Base-by-base conservation (phyloP, 2,329 filamentous ascomycete genomes). In the Thermomyces lanuginosus region DNA sequence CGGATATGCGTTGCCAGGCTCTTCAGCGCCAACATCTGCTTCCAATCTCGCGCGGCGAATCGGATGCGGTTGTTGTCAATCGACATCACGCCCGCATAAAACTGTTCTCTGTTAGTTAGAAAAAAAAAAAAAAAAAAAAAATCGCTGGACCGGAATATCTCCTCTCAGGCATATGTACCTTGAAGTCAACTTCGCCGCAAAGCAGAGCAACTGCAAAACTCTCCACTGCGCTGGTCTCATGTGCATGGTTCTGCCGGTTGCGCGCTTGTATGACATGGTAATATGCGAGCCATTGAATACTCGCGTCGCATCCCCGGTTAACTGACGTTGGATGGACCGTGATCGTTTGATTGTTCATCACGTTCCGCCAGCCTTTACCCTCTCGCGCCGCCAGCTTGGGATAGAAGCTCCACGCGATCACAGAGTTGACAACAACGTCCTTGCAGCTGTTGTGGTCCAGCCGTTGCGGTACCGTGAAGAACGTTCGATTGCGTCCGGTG, bases 211-310 rank as follows among this genome's bases (percentile, higher is more conserved):
- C 69, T 7, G 83, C 73, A 37, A 93, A 78, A 22, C 83, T 76
- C 23, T 92, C 76, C 1, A 76, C 73, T 1, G 75, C 70, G 7
- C 76, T 80, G 2, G 81, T 91, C 46, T 92, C 82, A 39, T 93
- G 84, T 1, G 89, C 89, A 37, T 92, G 91, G 39, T 86, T 81
- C 42, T 48, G 62, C 60, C 66, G 67, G 66, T 74, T 80, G 57
- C 61, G 83, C 2, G 78, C 77, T 51, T 93, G 84, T 81, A 95
- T 92, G 37, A 95, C 92, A 49, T 92, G 79, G 56, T 95, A 95
- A 51, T 92, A 98, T 1, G 80, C 89, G 22, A 98, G 59, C 72
- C 81, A 95, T 44, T 73, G 76, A 20, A 83, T 58, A 21, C 45
- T 37, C 1, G 36, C 21, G n/a, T 54, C 50, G 4, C 46, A 36